Evolutionary conservation across 768 basidiomycete species (phyloP).

Genomic region (Lepiota brunneoincarnata): DNA sequence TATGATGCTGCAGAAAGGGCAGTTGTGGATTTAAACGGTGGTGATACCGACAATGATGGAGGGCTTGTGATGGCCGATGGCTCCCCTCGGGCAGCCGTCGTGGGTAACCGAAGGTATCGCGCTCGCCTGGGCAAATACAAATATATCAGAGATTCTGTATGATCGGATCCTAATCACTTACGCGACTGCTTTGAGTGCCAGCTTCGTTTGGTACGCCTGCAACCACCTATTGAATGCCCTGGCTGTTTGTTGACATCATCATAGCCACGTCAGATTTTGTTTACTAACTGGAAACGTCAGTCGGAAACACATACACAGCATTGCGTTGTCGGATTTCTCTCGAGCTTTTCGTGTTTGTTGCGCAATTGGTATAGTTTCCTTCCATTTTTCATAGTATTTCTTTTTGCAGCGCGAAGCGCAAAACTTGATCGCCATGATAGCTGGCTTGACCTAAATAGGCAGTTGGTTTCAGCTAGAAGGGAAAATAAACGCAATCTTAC

Average conservation of each 20-base stretch:
- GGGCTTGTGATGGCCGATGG: constrained; percentile 20
- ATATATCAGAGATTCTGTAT: not conserved
- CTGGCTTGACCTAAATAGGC: constrained; percentile 62
- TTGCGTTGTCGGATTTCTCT: constrained; percentile 20
- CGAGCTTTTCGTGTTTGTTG: constrained; percentile 64
- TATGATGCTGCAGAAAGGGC: not conserved
- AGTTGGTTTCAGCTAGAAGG: constrained; percentile 2
- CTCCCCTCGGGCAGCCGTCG: constrained; percentile 41
- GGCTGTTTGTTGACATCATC: constrained; percentile 32
- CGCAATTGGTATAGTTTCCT: constrained; percentile 66
- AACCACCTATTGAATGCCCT: constrained; percentile 63
- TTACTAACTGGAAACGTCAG: not conserved
- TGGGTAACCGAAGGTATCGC: constrained; percentile 74
- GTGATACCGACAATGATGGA: constrained; percentile 13
- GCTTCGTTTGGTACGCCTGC: constrained; percentile 64
- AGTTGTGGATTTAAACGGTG: not conserved
- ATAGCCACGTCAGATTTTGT: not conserved
- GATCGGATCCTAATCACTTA: constrained; percentile 38
- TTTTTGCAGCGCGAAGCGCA: constrained; percentile 58
- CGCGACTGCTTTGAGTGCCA: constrained; percentile 81
- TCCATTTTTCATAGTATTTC: constrained; percentile 66
- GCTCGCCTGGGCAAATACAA: constrained; percentile 57
- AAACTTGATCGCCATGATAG: constrained; percentile 55
- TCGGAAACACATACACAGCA: not conserved
- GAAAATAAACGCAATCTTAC: constrained; percentile 31